Conservation (phyloP, 257 asterid genomes). For the Ilex asprella region DNA sequence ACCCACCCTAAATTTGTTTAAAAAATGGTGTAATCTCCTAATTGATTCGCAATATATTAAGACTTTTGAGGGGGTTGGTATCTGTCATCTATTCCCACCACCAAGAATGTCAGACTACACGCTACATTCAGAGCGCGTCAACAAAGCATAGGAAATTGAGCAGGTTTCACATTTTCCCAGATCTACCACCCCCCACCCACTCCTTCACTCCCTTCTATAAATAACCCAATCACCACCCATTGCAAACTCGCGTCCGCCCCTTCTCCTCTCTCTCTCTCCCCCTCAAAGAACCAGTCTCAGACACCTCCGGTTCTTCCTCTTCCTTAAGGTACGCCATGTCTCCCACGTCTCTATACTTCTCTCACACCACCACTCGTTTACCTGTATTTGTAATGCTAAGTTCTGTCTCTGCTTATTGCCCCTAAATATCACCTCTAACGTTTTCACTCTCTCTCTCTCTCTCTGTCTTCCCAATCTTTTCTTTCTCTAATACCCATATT, state of each 20-base stretch:
- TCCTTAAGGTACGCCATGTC: conserved; percentile 20
- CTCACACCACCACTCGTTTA: not conserved
- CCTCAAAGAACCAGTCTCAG: not conserved
- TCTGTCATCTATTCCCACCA: too few relatives aligned
- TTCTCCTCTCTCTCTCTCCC: conserved; percentile 10
- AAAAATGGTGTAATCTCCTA: too few relatives aligned
- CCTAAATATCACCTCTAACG: not conserved
- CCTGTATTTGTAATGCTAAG: not conserved
- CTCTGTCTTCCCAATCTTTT: not conserved
- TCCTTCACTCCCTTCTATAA: conserved; percentile 7
- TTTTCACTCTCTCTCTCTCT: not conserved
- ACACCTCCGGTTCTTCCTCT: conserved; percentile 3
- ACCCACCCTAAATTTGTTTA: too few relatives aligned
- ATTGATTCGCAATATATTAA: too few relatives aligned
- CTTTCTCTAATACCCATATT: not conserved
- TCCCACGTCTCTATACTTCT: not conserved
- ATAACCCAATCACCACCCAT: conserved; percentile 6
- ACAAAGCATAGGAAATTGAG: too few relatives aligned
- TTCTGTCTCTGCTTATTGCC: not conserved
- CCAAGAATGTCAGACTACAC: too few relatives aligned
- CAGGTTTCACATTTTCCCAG: too few relatives aligned
- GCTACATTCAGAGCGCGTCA: too few relatives aligned
- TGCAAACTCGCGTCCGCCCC: conserved; percentile 35
- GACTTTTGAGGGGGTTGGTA: too few relatives aligned
- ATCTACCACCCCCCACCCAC: too few relatives aligned